Percentiles rank a stretch among this genome's conserved stretches.
phyloP scores from a whole-genome alignment of 140 eudicot species.

The Senecio squalidus region DNA sequence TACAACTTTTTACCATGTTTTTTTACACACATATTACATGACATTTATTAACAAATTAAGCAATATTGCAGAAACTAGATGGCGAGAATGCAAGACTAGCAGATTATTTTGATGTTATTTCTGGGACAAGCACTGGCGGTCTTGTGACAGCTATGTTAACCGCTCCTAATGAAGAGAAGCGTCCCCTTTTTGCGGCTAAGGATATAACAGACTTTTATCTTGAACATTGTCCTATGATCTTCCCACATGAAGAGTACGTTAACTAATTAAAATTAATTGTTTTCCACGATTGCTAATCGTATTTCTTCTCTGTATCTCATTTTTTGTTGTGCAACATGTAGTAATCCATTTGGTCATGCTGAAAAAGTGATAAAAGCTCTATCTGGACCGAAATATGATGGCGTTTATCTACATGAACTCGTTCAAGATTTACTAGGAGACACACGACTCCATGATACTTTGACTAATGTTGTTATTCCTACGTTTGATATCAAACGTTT shows the following conservation, averaged over 20 bases:
- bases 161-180: conserved; percentile 36
- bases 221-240: conserved; percentile 35
- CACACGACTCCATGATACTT: conserved; percentile 27
- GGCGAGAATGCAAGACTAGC: conserved; percentile 39
- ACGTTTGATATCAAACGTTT: conserved; percentile 36
- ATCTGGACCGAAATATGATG: conserved; percentile 39
- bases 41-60: neutral
- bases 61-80: conserved; percentile 30
- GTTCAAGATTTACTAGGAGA: conserved; percentile 27
- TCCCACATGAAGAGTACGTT: conserved; percentile 34
- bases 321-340: neutral
- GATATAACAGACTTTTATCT: conserved; percentile 34
- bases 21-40: neutral
- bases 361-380: conserved; percentile 24
- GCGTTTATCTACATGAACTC: conserved; percentile 34
- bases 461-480: conserved; percentile 41
- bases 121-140: conserved; percentile 52
- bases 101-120: conserved; percentile 38
- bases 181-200: conserved; percentile 39
- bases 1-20: conserved; percentile 3
- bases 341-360: conserved; percentile 35
- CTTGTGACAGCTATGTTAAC: conserved; percentile 43
- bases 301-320: neutral
- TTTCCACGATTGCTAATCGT: neutral
- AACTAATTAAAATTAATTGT: neutral